These are phyloP conservation scores for Nemania sp. DNA, from an alignment of 2,329 filamentous ascomycete genomes.

Conservation along the genomic window DNA sequence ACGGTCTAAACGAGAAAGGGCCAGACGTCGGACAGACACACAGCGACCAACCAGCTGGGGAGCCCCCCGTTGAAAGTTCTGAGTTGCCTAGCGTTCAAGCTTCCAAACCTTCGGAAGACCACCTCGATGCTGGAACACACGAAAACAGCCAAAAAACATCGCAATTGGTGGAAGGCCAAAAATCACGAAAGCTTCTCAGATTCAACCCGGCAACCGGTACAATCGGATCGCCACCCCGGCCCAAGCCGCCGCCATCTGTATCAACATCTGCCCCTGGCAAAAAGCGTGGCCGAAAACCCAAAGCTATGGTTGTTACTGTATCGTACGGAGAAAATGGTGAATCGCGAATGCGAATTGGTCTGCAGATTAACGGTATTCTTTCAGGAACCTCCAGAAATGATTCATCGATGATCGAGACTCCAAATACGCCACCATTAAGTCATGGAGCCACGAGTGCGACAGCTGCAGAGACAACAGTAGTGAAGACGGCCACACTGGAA, in stretches of 20 bases:
- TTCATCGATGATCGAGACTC: constrained; percentile 27
- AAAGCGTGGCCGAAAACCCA: constrained; percentile 44
- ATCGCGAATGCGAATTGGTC: constrained; percentile 54
- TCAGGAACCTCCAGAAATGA: constrained; percentile 31
- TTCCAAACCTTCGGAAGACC: not conserved
- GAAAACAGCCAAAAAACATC: constrained; percentile 2
- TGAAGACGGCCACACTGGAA: constrained; percentile 29
- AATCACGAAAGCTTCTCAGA: constrained; percentile 55
- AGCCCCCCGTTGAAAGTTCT: not conserved
- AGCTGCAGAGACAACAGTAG: constrained; percentile 7
- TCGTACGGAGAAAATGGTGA: constrained; percentile 59
- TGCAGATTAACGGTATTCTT: constrained; percentile 67
- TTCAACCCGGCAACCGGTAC: constrained; percentile 65
- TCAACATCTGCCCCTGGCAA: constrained; percentile 17
- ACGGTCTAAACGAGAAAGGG: constrained; percentile 4
- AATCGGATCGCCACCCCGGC: constrained; percentile 62
- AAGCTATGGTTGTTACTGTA: constrained; percentile 55
- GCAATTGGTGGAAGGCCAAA: constrained; percentile 29
- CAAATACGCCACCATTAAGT: constrained; percentile 22
- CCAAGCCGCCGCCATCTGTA: constrained; percentile 45
- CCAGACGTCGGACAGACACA: not conserved
- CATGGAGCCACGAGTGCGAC: not conserved
- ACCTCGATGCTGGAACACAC: not conserved
- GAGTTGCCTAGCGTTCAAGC: not conserved
- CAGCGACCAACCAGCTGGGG: constrained; percentile 6